Percentiles rank a stretch among this genome's conserved stretches.
These are phyloP conservation scores for Acanthamoeba lugdunensis DNA, from an alignment of 208 protist genomes.

Conservation along the genomic window DNA sequence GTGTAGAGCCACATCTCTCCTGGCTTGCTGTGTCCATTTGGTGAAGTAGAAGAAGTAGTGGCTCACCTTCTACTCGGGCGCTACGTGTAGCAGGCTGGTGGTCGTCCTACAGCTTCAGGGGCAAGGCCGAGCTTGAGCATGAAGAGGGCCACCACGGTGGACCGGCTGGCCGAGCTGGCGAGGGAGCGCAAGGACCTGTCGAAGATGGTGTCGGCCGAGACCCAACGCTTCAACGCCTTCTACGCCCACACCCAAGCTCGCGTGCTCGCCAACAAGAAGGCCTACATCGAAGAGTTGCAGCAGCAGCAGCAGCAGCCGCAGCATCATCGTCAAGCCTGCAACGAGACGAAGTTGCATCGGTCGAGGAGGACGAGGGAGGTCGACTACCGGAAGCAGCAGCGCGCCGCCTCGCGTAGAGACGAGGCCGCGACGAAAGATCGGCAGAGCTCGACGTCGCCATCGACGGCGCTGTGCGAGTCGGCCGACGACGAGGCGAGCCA, in stretches of 20 bases:
- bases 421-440: too few species aligned
- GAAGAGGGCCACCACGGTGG: background rate
- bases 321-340: background rate
- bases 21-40: too few species aligned
- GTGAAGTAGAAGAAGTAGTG: too few species aligned
- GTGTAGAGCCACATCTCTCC: too few species aligned
- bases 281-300: background rate
- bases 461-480: too few species aligned
- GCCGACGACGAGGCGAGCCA: too few species aligned
- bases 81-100: too few species aligned
- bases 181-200: background rate
- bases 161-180: background rate
- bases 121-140: too few species aligned
- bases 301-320: too few species aligned
- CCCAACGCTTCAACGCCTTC: background rate
- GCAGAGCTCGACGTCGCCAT: too few species aligned
- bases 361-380: background rate
- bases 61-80: too few species aligned
- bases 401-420: background rate
- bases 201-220: background rate
- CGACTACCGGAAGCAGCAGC: background rate
- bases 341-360: background rate
- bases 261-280: background rate
- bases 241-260: background rate
- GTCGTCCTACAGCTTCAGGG: too few species aligned